Conservation (phyloP, 2,329 filamentous ascomycete genomes). For the Tympanopsis confertula region DNA sequence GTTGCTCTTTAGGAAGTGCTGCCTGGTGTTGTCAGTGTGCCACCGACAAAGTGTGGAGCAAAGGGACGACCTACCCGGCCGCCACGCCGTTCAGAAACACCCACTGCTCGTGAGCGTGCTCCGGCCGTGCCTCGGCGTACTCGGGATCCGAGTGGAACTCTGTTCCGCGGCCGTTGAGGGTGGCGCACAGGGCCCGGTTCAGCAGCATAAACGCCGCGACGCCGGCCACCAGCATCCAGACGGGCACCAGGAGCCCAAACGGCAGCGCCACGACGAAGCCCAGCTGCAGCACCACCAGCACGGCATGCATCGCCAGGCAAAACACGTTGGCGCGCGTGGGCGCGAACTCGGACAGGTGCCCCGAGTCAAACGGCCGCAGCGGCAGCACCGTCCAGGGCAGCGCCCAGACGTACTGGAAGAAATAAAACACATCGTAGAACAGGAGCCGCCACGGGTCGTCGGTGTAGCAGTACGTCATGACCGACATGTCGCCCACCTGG, state of each 20-base stretch:
- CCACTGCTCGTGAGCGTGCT: slow-evolving; percentile 57
- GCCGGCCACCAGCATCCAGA: slow-evolving; percentile 30
- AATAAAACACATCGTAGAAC: slow-evolving; percentile 39
- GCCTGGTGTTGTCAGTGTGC: slow-evolving; percentile 17
- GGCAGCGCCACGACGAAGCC: slow-evolving; percentile 48
- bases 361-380: slow-evolving; percentile 35
- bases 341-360: slow-evolving; percentile 51
- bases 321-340: slow-evolving; percentile 42
- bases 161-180: slow-evolving; percentile 38
- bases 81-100: slow-evolving; percentile 70
- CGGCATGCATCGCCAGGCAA: slow-evolving; percentile 41
- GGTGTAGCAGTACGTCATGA: slow-evolving; percentile 51
- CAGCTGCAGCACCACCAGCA: slow-evolving; percentile 48
- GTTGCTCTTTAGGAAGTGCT: slow-evolving; percentile 60
- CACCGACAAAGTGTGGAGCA: not conserved
- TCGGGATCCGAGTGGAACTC: slow-evolving; percentile 39
- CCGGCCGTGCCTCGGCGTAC: slow-evolving; percentile 33
- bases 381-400: slow-evolving; percentile 53
- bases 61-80: slow-evolving; percentile 33
- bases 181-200: slow-evolving; percentile 37
- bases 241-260: slow-evolving; percentile 29
- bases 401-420: slow-evolving; percentile 40
- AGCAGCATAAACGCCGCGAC: slow-evolving; percentile 31
- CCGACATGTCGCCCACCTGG: slow-evolving; percentile 41
- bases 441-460: slow-evolving; percentile 39